phyloP scores from a whole-genome alignment of 352 stramenopile genomes.

The Phytophthora macrochlamydospora region DNA sequence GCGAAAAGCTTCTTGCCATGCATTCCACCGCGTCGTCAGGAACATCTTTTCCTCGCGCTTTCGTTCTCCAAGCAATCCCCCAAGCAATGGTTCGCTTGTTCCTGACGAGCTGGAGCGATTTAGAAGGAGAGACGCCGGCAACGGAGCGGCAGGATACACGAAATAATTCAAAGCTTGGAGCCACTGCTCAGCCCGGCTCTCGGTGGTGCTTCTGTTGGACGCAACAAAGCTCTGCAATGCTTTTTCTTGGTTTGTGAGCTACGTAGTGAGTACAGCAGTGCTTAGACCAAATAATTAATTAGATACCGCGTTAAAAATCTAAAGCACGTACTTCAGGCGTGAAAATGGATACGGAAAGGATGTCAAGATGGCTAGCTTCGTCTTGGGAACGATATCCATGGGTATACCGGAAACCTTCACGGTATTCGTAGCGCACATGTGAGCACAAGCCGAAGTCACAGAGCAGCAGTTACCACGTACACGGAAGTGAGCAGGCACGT shows the following conservation, averaged over 20 bases:
- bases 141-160: constrained; percentile 53
- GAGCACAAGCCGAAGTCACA: background rate
- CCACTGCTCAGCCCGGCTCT: constrained; percentile 51
- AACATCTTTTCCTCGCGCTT: constrained; percentile 66
- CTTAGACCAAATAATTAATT: too few species aligned
- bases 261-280: too few species aligned
- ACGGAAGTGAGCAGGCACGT: constrained; percentile 29
- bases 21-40: constrained; percentile 55
- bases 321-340: constrained; percentile 50
- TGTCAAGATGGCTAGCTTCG: constrained; percentile 62
- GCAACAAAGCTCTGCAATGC: constrained; percentile 39
- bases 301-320: background rate
- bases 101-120: constrained; percentile 36
- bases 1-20: constrained; percentile 74
- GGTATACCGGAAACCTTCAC: constrained; percentile 49
- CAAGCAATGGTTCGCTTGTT: constrained; percentile 31
- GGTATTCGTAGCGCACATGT: constrained; percentile 3
- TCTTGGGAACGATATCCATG: constrained; percentile 66
- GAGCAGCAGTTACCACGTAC: constrained; percentile 11
- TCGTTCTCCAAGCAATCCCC: constrained; percentile 27
- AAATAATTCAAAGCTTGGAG: constrained; percentile 72
- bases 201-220: background rate
- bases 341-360: constrained; percentile 69
- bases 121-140: constrained; percentile 60
- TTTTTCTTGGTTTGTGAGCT: constrained; percentile 46